A percentile compares a stretch with the other conserved stretches of the same genome.
Evolutionary conservation across 768 basidiomycete species (phyloP).

Genomic region (Erythrobasidium yunnanense): DNA sequence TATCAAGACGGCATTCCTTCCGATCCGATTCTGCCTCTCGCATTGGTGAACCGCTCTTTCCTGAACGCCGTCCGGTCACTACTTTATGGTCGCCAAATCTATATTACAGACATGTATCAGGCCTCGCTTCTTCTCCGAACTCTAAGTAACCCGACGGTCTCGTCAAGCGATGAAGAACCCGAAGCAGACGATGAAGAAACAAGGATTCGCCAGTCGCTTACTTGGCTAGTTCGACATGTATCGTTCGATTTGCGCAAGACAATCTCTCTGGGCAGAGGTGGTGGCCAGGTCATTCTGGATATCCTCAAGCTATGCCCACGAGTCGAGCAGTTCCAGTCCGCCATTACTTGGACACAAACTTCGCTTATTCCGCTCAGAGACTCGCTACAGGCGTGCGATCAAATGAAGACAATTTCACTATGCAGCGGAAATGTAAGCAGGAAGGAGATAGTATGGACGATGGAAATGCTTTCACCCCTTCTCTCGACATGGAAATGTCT

Average conservation of each 20-base stretch:
- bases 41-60: slow-evolving; percentile 33
- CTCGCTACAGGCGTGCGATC: neutral
- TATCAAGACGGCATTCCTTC: slow-evolving; percentile 34
- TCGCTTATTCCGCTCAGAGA: neutral
- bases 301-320: slow-evolving; percentile 14
- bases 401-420: slow-evolving; percentile 17
- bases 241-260: neutral
- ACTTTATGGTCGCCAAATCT: slow-evolving; percentile 27
- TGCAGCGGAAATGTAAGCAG: neutral
- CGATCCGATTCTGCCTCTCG: slow-evolving; percentile 34
- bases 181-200: slow-evolving; percentile 23
- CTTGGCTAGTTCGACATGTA: neutral
- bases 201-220: neutral
- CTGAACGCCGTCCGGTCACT: slow-evolving; percentile 30
- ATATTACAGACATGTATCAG: neutral
- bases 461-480: neutral
- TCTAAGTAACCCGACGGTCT: neutral
- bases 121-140: slow-evolving; percentile 1
- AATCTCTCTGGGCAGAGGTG: slow-evolving; percentile 7
- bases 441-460: slow-evolving; percentile 15
- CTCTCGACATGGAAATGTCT: slow-evolving; percentile 10
- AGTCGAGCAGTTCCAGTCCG: neutral
- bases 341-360: neutral
- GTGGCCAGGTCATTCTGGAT: neutral
- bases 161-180: slow-evolving; percentile 12